Evolutionary conservation across 2,329 filamentous ascomycete species (phyloP).

Genomic region (Aureobasidium sp.): DNA sequence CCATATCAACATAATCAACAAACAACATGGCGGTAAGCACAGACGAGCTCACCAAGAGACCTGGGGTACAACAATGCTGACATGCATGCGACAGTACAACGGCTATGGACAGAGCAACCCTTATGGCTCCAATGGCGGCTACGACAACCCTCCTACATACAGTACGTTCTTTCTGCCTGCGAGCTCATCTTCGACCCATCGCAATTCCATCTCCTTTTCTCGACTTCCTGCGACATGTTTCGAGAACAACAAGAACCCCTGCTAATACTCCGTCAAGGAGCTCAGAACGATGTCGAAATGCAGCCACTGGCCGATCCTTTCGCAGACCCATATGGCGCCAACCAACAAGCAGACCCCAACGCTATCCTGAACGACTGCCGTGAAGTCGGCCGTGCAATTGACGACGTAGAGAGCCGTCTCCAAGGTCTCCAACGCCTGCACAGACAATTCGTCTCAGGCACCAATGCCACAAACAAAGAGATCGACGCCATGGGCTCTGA

Average conservation of each 20-base stretch:
- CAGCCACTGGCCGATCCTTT: conserved; percentile 47
- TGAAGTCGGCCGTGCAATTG: conserved; percentile 70
- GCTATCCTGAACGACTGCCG: conserved; percentile 78
- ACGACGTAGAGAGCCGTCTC: conserved; percentile 65
- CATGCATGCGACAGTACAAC: conserved; percentile 29
- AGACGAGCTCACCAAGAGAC: not conserved
- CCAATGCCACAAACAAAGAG: conserved; percentile 54
- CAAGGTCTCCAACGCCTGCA: conserved; percentile 66
- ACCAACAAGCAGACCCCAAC: conserved; percentile 53
- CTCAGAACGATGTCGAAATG: conserved; percentile 59
- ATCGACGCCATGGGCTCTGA: conserved; percentile 69
- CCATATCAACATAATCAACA: not conserved
- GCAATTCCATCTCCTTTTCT: not conserved
- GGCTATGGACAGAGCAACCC: conserved; percentile 52
- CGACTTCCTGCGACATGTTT: not conserved
- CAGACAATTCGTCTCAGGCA: conserved; percentile 62
- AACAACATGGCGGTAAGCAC: conserved; percentile 18
- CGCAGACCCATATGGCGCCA: conserved; percentile 20
- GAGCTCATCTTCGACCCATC: not conserved
- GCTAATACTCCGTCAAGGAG: conserved; percentile 26
- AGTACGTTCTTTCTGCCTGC: conserved; percentile 18
- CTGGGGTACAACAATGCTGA: not conserved
- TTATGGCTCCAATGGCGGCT: conserved; percentile 37
- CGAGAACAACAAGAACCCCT: conserved; percentile 15
- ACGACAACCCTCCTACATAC: conserved; percentile 26